phyloP scores from a whole-genome alignment of 129 eudicot species.

The Chrysanthemum seticuspe region DNA sequence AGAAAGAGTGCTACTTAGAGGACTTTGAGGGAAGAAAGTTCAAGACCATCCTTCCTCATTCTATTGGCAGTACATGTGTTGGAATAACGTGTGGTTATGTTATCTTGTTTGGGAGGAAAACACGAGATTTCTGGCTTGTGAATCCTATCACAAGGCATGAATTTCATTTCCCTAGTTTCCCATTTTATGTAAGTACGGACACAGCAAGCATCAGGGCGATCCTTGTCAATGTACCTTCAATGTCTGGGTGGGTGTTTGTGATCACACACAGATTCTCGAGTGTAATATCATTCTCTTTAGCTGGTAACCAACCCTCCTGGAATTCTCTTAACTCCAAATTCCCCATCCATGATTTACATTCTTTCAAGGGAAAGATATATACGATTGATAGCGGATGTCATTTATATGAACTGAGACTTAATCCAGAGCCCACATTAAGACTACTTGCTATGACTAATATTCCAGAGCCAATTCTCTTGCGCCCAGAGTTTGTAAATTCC shows the following conservation, averaged over 20 bases:
- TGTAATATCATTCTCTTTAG: not conserved
- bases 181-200: not conserved
- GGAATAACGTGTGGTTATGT: conserved; percentile 27
- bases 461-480: not conserved
- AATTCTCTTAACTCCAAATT: not conserved
- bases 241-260: conserved; percentile 15
- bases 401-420: conserved; percentile 22
- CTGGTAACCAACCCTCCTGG: conserved; percentile 21
- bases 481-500: conserved; percentile 18
- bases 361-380: conserved; percentile 18
- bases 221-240: conserved; percentile 20
- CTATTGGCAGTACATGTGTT: not conserved
- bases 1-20: not conserved
- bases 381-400: not conserved
- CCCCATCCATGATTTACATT: conserved; percentile 1
- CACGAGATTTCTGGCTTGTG: conserved; percentile 23
- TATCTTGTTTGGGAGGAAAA: conserved; percentile 8
- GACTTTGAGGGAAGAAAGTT: conserved; percentile 25
- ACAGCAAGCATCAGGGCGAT: not conserved
- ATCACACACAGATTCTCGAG: not conserved
- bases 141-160: conserved; percentile 30
- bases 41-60: conserved; percentile 8
- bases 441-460: not conserved
- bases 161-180: conserved; percentile 21
- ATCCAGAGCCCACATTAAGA: not conserved